A percentile compares a stretch with the other conserved stretches of the same genome.
phyloP scores from a whole-genome alignment of 202 grass and related monocot genomes.

The Panicum virgatum region DNA sequence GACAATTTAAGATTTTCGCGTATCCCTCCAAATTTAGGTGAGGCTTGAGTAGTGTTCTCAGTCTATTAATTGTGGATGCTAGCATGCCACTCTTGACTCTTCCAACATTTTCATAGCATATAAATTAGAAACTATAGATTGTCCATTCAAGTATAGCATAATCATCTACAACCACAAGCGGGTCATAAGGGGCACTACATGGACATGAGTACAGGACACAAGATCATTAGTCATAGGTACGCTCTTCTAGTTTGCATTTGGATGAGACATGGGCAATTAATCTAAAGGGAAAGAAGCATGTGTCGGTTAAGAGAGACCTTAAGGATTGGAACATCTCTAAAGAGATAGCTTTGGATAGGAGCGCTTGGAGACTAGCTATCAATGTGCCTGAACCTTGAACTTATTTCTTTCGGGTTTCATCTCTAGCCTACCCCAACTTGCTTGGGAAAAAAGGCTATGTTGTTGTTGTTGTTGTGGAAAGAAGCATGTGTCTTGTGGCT shows the following conservation, averaged over 20 bases:
- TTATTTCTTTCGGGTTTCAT: too few species aligned
- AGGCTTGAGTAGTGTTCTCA: not conserved
- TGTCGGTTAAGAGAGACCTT: too few species aligned
- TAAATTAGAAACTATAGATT: constrained; percentile 7
- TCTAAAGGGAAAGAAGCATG: constrained; percentile 18
- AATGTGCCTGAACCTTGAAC: too few species aligned
- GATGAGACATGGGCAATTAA: not conserved
- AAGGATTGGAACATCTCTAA: too few species aligned
- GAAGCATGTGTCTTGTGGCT: not conserved
- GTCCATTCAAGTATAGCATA: not conserved
- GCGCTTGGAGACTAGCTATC: too few species aligned
- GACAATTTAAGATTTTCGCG: constrained; percentile 37
- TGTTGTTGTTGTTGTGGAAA: too few species aligned
- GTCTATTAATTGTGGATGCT: not conserved
- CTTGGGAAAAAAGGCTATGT: too few species aligned
- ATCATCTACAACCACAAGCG: not conserved
- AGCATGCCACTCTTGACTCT: constrained; percentile 13
- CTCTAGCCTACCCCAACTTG: too few species aligned
- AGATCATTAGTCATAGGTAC: not conserved
- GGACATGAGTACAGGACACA: not conserved
- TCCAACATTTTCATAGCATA: constrained; percentile 20
- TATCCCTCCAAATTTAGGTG: not conserved
- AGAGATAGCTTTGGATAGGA: too few species aligned
- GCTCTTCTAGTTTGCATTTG: not conserved
- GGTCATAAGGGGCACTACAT: not conserved